Evolutionary conservation across 2,329 filamentous ascomycete genomes (phyloP), one percentile per base, ranked within the genome.

Genomic region (Bipolaris oryzae): DNA sequence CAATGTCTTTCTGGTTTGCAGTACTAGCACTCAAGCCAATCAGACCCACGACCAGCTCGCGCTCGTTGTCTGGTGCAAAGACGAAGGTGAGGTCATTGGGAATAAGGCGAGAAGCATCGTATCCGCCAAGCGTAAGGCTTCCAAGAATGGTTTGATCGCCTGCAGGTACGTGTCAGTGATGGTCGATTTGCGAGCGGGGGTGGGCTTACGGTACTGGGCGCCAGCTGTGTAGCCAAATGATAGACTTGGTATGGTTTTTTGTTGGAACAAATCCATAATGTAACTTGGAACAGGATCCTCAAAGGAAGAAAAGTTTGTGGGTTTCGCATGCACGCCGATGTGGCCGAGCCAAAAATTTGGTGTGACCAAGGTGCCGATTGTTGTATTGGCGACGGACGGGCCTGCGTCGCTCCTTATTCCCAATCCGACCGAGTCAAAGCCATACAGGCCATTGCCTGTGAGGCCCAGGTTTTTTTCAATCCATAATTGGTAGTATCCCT

Each of bases 181-280:
- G 15, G 42, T 13, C 41, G n/a, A 5, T 16, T 28, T 13, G 9
- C 28, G 18, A 9, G 20, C 7, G 34, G 18, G 16, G 16, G 34
- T 20, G 13, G 25, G 75, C 83, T 72, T 77, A 87, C 87, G 82
- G 68, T 92, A 92, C 59, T 83, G 83, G n/a, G 88, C 88, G 15
- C 90, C 90, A 38, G 89, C 89, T 3, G 89, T 92, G 72, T 88
- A 92, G 49, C 87, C 89, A 70, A 89, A 92, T 39, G 87, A 90
- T 60, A 90, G 81, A 71, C 89, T 91, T 1, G 89, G 87, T 45
- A 92, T 89, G 55, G 77, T 78, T 7, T 84, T 83, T 43, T 73
- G 67, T 10, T 81, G 74, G 68, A 87, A 83, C 41, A 89, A 83
- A 49, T 67, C 61, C 1, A 74, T 74, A 70, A 82, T 77, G 61